Evolutionary conservation across 2,329 filamentous ascomycete genomes (phyloP), one percentile per base, ranked within the genome.

Genomic region (Aspergillus persii): DNA sequence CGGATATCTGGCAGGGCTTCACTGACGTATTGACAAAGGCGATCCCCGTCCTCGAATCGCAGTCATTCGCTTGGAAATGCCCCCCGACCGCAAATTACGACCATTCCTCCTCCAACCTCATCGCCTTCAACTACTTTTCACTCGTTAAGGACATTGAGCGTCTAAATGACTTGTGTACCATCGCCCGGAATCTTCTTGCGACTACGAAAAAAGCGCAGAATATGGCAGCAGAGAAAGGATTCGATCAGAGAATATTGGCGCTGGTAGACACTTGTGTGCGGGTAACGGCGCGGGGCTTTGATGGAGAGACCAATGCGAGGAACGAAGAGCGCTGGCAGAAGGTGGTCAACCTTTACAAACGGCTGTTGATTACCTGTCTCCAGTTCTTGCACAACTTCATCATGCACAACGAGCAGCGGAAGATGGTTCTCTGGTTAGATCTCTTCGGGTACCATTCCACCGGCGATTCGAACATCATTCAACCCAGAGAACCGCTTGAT

Each of bases 341-440:
- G 71, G 84, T 87, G 56, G 84, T 88, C 61, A 86, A 86, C 68
- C 81, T 84, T 3, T 88, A 86, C 74, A 88, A 89, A 74, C 85
- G 86, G 66, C 76, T 88, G 18, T 77, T 88, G 66, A 87, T 88
- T 57, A 87, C 85, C 2, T 85, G 84, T 61, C 77, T 89, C n/a
- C 86, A 88, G 68, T 87, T 87, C 63, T 73, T 88, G 57, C 86
- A 88, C 73, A 88, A 88, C 63, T 81, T 88, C 52, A 84, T 87
- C 50, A 85, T 86, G 68, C 82, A 86, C 61, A 89, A 89, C 64
- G 86, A 89, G 72, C 81, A 85, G 60, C 78, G 85, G 44, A 88
- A 89, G 67, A 78, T 88, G 65, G 84, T 87, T 66, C 78, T 89
- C 2, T 89, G 86, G 86, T 74, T 88, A 41, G 83, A 86, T 69